These are phyloP conservation scores for Penicillium fuscoglaucum DNA, from an alignment of 2,329 filamentous ascomycete genomes.

Conservation along the genomic window DNA sequence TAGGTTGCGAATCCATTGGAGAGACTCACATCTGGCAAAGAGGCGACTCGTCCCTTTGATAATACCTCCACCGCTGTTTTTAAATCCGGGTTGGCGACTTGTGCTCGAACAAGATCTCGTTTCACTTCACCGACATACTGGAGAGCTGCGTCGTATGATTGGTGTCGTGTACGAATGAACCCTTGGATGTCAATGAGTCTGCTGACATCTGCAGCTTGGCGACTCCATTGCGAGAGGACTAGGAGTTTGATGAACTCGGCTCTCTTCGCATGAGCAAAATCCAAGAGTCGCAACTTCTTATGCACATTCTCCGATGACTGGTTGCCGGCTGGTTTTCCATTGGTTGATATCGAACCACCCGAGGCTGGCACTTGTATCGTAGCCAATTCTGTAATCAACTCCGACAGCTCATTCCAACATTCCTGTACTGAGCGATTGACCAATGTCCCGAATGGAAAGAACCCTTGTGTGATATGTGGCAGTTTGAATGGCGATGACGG, in stretches of 20 bases:
- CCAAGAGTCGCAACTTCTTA: slow-evolving; percentile 74
- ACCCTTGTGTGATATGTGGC: slow-evolving; percentile 71
- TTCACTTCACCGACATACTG: slow-evolving; percentile 70
- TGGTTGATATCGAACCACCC: slow-evolving; percentile 14
- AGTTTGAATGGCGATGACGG: slow-evolving; percentile 50
- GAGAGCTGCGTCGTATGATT: slow-evolving; percentile 61
- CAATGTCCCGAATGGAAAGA: slow-evolving; percentile 72
- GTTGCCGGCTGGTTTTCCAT: slow-evolving; percentile 36
- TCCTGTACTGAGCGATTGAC: slow-evolving; percentile 78
- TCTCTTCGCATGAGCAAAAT: slow-evolving; percentile 77
- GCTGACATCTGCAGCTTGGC: slow-evolving; percentile 74
- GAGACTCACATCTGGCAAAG: slow-evolving; percentile 72
- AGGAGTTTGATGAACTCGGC: slow-evolving; percentile 90
- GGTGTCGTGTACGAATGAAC: slow-evolving; percentile 67
- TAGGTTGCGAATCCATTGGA: slow-evolving; percentile 3
- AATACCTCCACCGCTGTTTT: slow-evolving; percentile 85
- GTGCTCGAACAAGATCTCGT: slow-evolving; percentile 67
- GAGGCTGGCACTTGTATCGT: slow-evolving; percentile 60
- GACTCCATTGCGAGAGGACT: slow-evolving; percentile 87
- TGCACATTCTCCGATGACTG: slow-evolving; percentile 60
- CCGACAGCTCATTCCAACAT: slow-evolving; percentile 74
- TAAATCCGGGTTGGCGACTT: slow-evolving; percentile 85
- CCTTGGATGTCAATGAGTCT: slow-evolving; percentile 83
- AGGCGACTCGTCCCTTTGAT: slow-evolving; percentile 72
- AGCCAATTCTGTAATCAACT: slow-evolving; percentile 68